phyloP scores from a whole-genome alignment of 106 monocot genomes.

The Phalaenopsis equestris region DNA sequence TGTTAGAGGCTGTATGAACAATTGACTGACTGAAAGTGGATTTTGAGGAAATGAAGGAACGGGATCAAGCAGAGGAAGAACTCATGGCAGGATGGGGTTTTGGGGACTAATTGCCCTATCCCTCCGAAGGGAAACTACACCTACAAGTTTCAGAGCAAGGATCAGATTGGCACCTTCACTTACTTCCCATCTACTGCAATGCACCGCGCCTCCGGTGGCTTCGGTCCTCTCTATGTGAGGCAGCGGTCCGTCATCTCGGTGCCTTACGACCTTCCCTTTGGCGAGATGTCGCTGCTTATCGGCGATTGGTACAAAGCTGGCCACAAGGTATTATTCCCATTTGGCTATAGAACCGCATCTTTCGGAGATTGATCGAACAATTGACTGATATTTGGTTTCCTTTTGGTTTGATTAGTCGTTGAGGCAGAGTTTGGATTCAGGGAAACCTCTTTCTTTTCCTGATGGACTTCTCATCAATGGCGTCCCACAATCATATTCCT shows the following conservation, averaged over 20 bases:
- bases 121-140: constrained; percentile 72
- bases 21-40: too few relatives aligned
- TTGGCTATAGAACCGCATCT: neutral
- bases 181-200: constrained; percentile 82
- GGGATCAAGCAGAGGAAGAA: constrained; percentile 99
- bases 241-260: constrained; percentile 53
- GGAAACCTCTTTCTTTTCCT: constrained; percentile 42
- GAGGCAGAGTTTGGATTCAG: constrained; percentile 55
- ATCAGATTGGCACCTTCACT: constrained; percentile 81
- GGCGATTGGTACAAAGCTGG: constrained; percentile 82
- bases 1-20: too few relatives aligned
- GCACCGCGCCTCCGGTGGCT: constrained; percentile 82
- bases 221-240: constrained; percentile 65
- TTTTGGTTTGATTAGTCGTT: constrained; percentile 32
- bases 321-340: constrained; percentile 47
- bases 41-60: constrained; percentile 31
- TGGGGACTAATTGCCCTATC: constrained; percentile 95
- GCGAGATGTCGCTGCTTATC: constrained; percentile 68
- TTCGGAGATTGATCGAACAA: constrained; percentile 13
- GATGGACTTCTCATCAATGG: constrained; percentile 87
- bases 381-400: neutral
- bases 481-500: constrained; percentile 20
- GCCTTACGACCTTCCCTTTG: constrained; percentile 48
- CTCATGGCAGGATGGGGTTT: constrained; percentile 96
- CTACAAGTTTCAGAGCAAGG: constrained; percentile 84